Base-by-base conservation (phyloP, 2,329 filamentous ascomycete species). In the Botryotinia globosa region DNA sequence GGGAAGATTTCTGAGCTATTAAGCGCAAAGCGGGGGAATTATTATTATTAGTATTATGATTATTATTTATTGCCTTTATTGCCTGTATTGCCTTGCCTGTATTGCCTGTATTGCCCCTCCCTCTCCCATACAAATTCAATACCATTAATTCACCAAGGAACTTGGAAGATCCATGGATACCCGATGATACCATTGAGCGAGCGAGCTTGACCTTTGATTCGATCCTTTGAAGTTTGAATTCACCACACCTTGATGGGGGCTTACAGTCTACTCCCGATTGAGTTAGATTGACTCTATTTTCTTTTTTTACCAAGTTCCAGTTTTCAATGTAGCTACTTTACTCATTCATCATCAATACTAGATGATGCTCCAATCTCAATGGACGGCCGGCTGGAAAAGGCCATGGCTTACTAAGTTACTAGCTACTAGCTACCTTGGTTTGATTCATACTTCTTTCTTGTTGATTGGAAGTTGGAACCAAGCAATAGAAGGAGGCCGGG, bases 1-100 rank as follows among this genome's bases (percentile, higher is more conserved):
- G 72, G 74, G 51, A 74, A 74, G 69, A 62, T 72, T 39, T 42
- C 8, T 29, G 29, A 39, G 25, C 20, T 22, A 32, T 58, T 61
- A 74, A 71, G 65, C 68, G 62, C 69, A 59, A 71, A 73, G 66
- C 66, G 71, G 64, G 70, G 62, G 58, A 67, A 37, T 44, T n/a
- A n/a, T n/a, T n/a, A n/a, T n/a, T n/a, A n/a, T n/a, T n/a, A n/a
- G n/a, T n/a, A n/a, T n/a, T n/a, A n/a, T n/a, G n/a, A n/a, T n/a
- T n/a, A n/a, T n/a, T n/a, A n/a, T n/a, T n/a, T n/a, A n/a, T n/a
- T n/a, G n/a, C n/a, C n/a, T n/a, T n/a, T n/a, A n/a, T n/a, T n/a
- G n/a, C n/a, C n/a, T n/a, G n/a, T n/a, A n/a, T n/a, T n/a, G n/a
- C n/a, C n/a, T n/a, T n/a, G n/a, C n/a, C n/a, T n/a, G n/a, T n/a